phyloP scores from a whole-genome alignment of 2,329 filamentous ascomycete species.

The Neurospora sp. region DNA sequence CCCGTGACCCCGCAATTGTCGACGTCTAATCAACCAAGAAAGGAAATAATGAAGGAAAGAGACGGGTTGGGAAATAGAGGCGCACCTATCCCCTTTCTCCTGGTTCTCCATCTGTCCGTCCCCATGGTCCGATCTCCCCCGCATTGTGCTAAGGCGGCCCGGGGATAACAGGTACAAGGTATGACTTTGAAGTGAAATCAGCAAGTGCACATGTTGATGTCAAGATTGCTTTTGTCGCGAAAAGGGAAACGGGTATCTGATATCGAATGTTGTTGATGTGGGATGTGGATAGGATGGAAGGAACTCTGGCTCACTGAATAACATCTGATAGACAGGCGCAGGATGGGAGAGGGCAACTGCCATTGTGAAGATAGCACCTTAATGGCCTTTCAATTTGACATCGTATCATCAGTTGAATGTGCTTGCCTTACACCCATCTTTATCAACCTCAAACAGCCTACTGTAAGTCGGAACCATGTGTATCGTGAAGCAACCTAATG shows the following conservation, averaged over 20 bases:
- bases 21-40: background rate
- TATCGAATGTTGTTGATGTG: background rate
- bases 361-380: background rate
- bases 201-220: background rate
- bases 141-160: background rate
- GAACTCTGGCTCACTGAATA: background rate
- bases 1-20: background rate
- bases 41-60: background rate
- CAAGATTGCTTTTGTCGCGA: background rate
- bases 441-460: background rate
- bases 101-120: background rate
- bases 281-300: background rate
- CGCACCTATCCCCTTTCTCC: background rate
- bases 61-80: background rate
- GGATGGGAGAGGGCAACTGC: background rate
- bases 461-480: background rate
- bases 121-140: background rate
- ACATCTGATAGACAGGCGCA: background rate
- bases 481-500: background rate
- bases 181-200: background rate
- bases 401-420: background rate
- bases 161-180: background rate
- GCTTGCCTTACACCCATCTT: background rate
- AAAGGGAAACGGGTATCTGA: background rate
- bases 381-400: background rate